Evolutionary conservation across 768 basidiomycete genomes (phyloP).

Genomic region (Candolleomyces efflorescens): DNA sequence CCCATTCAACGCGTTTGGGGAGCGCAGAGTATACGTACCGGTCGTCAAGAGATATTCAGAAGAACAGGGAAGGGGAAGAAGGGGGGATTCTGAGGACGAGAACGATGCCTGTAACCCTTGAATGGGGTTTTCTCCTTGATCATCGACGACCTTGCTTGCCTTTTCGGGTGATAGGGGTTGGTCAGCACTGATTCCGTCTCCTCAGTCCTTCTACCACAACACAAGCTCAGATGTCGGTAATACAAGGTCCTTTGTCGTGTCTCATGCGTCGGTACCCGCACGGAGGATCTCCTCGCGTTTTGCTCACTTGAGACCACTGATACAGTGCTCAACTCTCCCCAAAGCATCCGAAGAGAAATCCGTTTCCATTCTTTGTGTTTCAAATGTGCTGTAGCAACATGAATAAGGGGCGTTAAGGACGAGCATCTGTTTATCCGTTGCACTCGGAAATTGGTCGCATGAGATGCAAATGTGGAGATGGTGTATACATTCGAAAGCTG

Average conservation of each 20-base stretch:
- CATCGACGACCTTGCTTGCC: conserved; percentile 1
- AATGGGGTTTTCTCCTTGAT: conserved; percentile 1
- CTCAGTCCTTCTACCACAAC: conserved; percentile 2
- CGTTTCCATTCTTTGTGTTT: too few relatives aligned
- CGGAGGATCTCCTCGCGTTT: too few relatives aligned
- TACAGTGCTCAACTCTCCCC: too few relatives aligned
- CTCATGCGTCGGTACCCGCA: too few relatives aligned
- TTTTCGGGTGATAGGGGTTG: conserved; percentile 9
- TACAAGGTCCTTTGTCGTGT: background rate
- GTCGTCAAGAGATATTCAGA: background rate
- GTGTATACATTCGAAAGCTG: too few relatives aligned
- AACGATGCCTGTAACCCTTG: conserved; percentile 4
- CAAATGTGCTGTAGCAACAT: too few relatives aligned
- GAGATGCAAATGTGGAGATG: too few relatives aligned
- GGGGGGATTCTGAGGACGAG: background rate
- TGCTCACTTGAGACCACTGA: too few relatives aligned
- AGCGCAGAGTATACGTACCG: background rate
- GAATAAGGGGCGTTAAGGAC: too few relatives aligned
- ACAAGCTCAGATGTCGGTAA: background rate
- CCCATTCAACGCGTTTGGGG: background rate
- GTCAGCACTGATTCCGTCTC: conserved; percentile 1
- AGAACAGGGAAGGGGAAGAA: background rate
- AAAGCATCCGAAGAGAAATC: too few relatives aligned
- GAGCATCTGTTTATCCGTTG: too few relatives aligned
- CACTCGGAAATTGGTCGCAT: too few relatives aligned